These are phyloP conservation scores for Phenoliferia sp. DNA, from an alignment of 1,284 basidiomycete genomes.

Conservation along the genomic window DNA sequence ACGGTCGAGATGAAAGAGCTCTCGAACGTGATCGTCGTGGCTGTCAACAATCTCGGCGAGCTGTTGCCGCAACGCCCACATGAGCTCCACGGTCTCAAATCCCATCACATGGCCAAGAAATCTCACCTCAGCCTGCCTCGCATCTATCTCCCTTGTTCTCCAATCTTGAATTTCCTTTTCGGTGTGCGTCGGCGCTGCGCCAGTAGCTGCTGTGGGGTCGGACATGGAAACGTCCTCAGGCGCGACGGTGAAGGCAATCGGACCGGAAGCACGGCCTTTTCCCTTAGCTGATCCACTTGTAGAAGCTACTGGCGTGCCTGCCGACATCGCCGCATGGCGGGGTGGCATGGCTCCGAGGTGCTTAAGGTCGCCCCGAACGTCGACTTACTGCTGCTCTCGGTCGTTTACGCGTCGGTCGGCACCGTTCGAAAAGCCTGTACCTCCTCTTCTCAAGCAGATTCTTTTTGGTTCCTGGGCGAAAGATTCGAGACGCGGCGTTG, in stretches of 20 bases:
- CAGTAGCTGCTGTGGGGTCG: neutral
- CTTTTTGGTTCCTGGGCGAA: no score
- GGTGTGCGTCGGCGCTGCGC: neutral
- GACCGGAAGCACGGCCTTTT: neutral
- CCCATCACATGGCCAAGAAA: neutral
- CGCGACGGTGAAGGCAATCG: no score
- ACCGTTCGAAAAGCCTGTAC: no score
- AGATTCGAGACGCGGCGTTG: no score
- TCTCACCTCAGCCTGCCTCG: conserved; percentile 26
- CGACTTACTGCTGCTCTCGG: no score
- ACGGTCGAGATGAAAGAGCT: conserved; percentile 77
- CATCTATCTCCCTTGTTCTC: conserved; percentile 15
- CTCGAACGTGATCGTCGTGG: conserved; percentile 57
- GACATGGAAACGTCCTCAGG: neutral
- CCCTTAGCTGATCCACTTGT: neutral
- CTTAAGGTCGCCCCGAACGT: no score
- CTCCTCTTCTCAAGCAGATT: no score
- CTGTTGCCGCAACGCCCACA: conserved; percentile 2
- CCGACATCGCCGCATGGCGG: neutral
- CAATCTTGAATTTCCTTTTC: conserved; percentile 13
- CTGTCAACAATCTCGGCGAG: conserved; percentile 25
- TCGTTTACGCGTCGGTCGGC: no score
- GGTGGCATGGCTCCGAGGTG: neutral
- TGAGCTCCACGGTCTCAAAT: neutral
- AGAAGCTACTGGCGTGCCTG: neutral